These are phyloP conservation scores for Solanum hybrid DNA, from an alignment of 305 asterid genomes.

Conservation along the genomic window DNA sequence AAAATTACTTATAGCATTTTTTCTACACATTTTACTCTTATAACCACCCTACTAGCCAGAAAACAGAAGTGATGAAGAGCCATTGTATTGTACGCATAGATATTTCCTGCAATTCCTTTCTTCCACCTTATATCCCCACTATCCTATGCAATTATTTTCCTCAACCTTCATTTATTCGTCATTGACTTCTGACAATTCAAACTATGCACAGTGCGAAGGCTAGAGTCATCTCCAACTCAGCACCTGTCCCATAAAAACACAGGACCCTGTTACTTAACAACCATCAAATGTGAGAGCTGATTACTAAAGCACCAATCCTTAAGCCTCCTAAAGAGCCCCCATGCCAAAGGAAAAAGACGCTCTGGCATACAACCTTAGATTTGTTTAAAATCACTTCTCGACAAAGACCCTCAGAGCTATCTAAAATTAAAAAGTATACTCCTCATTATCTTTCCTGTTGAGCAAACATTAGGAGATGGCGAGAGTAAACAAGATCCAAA, in stretches of 20 bases:
- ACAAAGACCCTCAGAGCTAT: not conserved
- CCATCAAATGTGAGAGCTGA: not conserved
- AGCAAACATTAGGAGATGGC: not conserved
- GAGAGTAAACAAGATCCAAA: not conserved
- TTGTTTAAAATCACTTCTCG: not conserved
- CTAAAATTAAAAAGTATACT: not conserved
- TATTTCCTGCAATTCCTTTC: not conserved
- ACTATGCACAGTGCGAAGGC: not conserved
- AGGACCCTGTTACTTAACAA: not conserved
- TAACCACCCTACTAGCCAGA: not conserved
- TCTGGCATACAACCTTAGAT: not conserved
- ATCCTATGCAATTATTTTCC: not conserved
- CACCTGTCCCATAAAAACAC: not conserved
- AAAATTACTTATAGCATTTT: not conserved
- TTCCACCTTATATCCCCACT: not conserved
- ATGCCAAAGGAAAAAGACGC: not conserved
- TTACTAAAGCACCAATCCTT: not conserved
- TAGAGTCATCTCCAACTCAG: conserved; percentile 4
- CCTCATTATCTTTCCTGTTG: not conserved
- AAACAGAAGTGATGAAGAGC: not conserved
- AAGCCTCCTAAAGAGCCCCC: not conserved
- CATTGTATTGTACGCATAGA: not conserved
- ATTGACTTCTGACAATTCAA: not conserved
- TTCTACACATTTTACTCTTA: not conserved
- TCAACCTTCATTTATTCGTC: not conserved